Conservation (phyloP, 176 grass and related monocot species). For the Musa acuminata region DNA sequence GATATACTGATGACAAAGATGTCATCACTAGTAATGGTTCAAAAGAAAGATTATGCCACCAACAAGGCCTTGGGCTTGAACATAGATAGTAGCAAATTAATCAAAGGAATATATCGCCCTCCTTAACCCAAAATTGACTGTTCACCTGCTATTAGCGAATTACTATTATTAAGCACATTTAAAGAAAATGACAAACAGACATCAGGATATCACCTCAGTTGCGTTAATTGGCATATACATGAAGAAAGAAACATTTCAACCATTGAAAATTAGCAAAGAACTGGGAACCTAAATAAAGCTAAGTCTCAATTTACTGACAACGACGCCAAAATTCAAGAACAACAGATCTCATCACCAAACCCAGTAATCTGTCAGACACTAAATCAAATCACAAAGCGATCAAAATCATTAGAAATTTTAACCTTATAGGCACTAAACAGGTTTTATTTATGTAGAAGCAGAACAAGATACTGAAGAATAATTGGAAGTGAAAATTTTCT, state of each 20-base stretch:
- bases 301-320: too few species aligned
- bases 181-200: too few species aligned
- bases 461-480: slow-evolving; percentile 12
- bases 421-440: background rate
- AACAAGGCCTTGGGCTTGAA: background rate
- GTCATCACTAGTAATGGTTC: background rate
- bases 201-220: too few species aligned
- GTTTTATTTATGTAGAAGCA: background rate
- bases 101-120: background rate
- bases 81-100: background rate
- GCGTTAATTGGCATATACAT: too few species aligned
- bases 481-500: background rate
- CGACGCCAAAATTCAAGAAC: too few species aligned
- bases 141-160: too few species aligned
- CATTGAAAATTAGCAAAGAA: too few species aligned
- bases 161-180: too few species aligned
- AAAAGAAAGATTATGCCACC: background rate
- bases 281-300: too few species aligned
- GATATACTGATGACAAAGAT: background rate
- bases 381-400: background rate
- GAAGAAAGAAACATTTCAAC: too few species aligned
- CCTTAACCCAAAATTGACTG: background rate
- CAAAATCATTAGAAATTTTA: background rate
- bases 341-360: too few species aligned
- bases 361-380: background rate